Percentiles rank a stretch among this genome's conserved stretches.
Conservation (phyloP, 352 stramenopile species). For the Elongisporangium anandrum region DNA sequence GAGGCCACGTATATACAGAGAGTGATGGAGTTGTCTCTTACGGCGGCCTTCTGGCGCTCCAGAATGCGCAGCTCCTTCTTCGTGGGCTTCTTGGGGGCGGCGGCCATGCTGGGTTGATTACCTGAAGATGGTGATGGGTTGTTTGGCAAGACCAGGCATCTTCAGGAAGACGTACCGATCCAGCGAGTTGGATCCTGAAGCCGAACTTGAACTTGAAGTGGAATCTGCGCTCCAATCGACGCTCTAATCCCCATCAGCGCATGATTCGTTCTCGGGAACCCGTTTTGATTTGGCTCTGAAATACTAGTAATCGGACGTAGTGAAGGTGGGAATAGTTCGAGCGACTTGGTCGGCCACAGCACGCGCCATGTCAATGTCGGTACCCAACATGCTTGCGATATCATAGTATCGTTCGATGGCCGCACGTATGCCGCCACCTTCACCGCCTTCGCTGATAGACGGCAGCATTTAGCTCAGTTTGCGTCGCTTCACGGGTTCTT, state of each 20-base stretch:
- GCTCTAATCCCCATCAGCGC: no score
- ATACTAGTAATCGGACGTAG: no score
- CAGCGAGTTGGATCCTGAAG: no score
- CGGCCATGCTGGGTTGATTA: no score
- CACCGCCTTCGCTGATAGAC: conserved; percentile 15
- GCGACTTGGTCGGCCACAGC: conserved; percentile 15
- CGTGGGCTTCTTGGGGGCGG: conserved; percentile 76
- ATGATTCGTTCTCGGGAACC: no score
- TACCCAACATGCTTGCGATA: conserved; percentile 28
- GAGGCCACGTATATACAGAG: neutral
- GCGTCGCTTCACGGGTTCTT: conserved; percentile 29
- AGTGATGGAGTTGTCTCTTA: conserved; percentile 13
- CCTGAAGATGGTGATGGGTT: no score
- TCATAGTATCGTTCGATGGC: conserved; percentile 35
- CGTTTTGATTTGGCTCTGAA: no score
- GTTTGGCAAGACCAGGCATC: no score
- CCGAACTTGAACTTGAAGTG: no score
- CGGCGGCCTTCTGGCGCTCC: conserved; percentile 77
- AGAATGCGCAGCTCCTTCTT: conserved; percentile 90
- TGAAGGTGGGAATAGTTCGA: conserved; percentile 17
- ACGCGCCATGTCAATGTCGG: conserved; percentile 30
- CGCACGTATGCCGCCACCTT: conserved; percentile 15
- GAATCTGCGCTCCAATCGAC: no score
- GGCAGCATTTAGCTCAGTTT: conserved; percentile 23
- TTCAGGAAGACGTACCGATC: no score